Conservation (phyloP, 306 rosid species). For the Medicago lupulina region DNA sequence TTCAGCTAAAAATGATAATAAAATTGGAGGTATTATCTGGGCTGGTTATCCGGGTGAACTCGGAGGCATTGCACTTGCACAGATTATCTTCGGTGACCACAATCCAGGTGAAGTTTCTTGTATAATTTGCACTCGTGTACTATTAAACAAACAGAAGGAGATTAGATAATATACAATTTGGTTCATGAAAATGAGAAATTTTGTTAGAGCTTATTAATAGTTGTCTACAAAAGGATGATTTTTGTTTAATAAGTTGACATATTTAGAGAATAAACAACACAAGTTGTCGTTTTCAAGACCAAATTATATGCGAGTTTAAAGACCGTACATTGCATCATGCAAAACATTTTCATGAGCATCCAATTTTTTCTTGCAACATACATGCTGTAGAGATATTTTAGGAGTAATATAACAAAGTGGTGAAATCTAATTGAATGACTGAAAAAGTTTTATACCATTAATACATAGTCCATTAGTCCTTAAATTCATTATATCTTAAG, state of each 20-base stretch:
- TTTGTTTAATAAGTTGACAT: not conserved
- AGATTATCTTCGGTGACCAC: slow-evolving; percentile 87
- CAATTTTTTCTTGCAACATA: not conserved
- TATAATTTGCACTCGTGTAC: not conserved
- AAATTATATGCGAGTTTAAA: not conserved
- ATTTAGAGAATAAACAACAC: not conserved
- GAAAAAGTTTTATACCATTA: not conserved
- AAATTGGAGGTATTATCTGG: slow-evolving; percentile 88
- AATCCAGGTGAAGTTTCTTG: slow-evolving; percentile 68
- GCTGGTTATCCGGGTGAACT: slow-evolving; percentile 95
- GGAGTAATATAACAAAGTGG: not conserved
- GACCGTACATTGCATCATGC: not conserved
- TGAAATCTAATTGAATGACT: not conserved
- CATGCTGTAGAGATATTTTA: not conserved
- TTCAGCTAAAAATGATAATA: slow-evolving; percentile 62
- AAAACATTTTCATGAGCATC: not conserved
- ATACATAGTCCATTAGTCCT: not conserved
- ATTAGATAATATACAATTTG: not conserved
- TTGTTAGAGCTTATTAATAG: not conserved
- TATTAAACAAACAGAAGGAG: not conserved
- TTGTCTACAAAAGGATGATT: too few relatives aligned
- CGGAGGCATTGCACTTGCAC: slow-evolving; percentile 84
- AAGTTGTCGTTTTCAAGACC: not conserved
- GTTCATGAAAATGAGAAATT: slow-evolving; percentile 4
- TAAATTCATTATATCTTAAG: not conserved